Base-by-base conservation (phyloP, 164 flowering plant genomes). In the Liquidambar formosana region DNA sequence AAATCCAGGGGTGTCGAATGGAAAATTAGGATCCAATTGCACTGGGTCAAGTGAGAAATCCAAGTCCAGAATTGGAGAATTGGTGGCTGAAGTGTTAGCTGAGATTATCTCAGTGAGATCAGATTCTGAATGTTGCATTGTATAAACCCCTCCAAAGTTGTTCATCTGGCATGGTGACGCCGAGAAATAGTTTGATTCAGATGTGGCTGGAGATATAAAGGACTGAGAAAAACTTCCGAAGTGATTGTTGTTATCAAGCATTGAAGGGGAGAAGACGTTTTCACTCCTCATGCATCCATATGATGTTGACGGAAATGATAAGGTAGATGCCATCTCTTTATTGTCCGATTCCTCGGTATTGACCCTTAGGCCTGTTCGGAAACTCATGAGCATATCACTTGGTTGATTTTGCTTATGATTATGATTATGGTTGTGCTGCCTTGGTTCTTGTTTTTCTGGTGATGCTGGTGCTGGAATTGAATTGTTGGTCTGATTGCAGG, bases 181-280 rank as follows among this genome's bases (percentile, higher is more conserved):
- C 0, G 84, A 75, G 76, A 75, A 82, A 77, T 79, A 84, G 76
- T 75, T 86, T 46, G 92, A 77, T 71, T 73, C 94, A 2, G 91
- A 84, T 33, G 94, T 79, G 4, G 89, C 77, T 12, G 96, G 90
- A 56, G 94, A 86, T 44, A 82, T 16, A 53, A 86, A 86, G 2
- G 88, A 25, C 0, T 86, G 78, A 26, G 82, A 70, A 67, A 75
- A 80, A 28, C 69, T 70, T 12, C 81, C 77, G 41, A 74, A 23
- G 70, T 57, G 51, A 33, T 66, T 59, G 22, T 78, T 49, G 23
- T 78, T 75, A 41, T 76, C 78, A 23, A 69, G 33, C 16, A 65
- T 54, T 9, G 77, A 38, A 15, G 81, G 68, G 1, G 77, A 62
- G 57, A 73, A 81, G 33, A 63, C 54, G 63, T 63, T 71, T 51